phyloP scores from a whole-genome alignment of 176 grass and related monocot species.

The Alopecurus myosuroides region DNA sequence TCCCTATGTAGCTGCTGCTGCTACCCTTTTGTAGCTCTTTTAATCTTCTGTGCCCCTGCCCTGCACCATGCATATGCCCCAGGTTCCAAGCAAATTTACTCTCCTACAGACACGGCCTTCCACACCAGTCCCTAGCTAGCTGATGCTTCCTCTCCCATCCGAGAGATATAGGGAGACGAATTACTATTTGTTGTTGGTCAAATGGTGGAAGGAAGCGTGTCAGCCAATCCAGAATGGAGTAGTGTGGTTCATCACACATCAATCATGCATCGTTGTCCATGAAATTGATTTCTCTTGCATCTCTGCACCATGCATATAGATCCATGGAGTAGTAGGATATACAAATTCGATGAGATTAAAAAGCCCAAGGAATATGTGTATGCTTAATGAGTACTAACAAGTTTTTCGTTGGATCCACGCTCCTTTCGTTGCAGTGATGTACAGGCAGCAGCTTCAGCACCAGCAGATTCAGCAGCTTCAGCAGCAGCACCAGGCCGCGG shows the following conservation, averaged over 20 bases:
- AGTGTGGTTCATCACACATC: background rate
- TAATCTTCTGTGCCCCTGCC: conserved; percentile 20
- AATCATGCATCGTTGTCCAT: background rate
- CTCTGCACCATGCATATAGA: background rate
- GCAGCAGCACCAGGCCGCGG: background rate
- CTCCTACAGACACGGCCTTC: conserved; percentile 25
- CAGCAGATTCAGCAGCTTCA: background rate
- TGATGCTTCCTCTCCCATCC: background rate
- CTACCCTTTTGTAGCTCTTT: conserved; percentile 42
- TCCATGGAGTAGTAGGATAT: too few relatives aligned
- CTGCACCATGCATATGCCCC: background rate
- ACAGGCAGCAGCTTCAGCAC: background rate
- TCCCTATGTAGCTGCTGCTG: conserved; percentile 21
- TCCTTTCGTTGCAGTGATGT: background rate
- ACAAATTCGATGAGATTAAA: background rate
- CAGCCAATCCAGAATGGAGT: background rate
- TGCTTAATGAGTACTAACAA: background rate
- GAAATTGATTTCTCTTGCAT: background rate
- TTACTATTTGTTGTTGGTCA: background rate
- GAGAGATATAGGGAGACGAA: background rate
- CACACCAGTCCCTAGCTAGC: conserved; percentile 10
- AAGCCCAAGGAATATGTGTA: background rate
- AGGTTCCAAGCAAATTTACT: conserved; percentile 22
- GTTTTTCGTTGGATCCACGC: background rate
- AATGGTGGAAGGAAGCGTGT: background rate